These are phyloP conservation scores for Rhodotorula sp. DNA, from an alignment of 1,284 basidiomycete species.

Conservation along the genomic window DNA sequence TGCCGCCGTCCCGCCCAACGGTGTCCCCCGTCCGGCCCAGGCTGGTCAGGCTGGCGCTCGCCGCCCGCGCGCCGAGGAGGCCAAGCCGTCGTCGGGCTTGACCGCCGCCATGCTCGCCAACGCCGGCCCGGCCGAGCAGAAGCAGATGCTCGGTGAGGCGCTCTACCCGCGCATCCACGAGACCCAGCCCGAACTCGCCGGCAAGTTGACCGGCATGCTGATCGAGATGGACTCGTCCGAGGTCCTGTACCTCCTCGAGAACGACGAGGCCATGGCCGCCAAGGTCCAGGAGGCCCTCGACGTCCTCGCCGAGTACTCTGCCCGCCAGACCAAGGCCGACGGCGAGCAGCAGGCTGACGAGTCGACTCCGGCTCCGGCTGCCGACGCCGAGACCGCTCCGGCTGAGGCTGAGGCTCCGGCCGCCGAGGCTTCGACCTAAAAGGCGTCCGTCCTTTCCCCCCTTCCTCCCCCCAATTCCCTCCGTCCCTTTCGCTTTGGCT, in stretches of 20 bases:
- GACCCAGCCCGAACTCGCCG: conserved; percentile 75
- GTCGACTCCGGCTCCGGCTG: background rate
- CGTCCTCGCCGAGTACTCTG: conserved; percentile 37
- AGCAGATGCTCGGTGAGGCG: conserved; percentile 93
- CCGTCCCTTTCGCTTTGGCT: conserved; percentile 3
- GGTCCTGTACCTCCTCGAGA: conserved; percentile 78
- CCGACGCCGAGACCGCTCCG: background rate
- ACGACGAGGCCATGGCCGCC: conserved; percentile 70
- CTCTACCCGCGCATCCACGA: conserved; percentile 47
- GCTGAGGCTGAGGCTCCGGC: conserved; percentile 1
- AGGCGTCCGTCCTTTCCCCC: background rate
- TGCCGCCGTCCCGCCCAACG: conserved; percentile 43
- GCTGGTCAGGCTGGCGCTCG: conserved; percentile 47
- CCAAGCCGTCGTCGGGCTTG: conserved; percentile 45
- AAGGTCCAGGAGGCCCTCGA: conserved; percentile 79
- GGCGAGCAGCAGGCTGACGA: conserved; percentile 4
- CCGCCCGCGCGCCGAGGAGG: conserved; percentile 50
- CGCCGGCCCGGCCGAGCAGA: conserved; percentile 82
- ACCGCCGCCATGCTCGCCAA: conserved; percentile 62
- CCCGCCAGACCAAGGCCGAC: conserved; percentile 17
- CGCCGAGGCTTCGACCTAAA: conserved; percentile 12
- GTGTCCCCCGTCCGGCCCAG: conserved; percentile 55
- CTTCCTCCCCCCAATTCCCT: background rate
- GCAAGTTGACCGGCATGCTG: conserved; percentile 80
- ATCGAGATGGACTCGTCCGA: conserved; percentile 91